A percentile compares a stretch with the other conserved stretches of the same genome.
Conservation (phyloP, 1,139 yeast genomes). For the Protomyces inouyei region DNA sequence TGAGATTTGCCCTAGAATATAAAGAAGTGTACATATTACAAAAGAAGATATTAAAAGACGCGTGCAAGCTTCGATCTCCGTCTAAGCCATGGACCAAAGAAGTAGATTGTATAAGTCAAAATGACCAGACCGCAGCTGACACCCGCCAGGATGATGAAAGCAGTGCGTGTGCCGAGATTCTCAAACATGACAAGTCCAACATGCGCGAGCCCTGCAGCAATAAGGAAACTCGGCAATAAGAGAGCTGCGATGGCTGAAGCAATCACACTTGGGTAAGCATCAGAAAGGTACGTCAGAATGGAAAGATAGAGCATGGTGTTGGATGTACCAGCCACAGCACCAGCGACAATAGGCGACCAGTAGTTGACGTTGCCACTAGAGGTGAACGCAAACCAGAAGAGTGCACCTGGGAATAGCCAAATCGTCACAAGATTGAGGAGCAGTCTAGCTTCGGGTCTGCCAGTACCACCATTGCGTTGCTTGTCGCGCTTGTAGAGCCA, state of each 20-base stretch:
- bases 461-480: conserved; percentile 15
- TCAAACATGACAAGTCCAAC: conserved; percentile 28
- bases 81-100: conserved; percentile 26
- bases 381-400: conserved; percentile 35
- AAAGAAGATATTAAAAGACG: not conserved
- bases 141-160: conserved; percentile 24
- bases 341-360: conserved; percentile 32
- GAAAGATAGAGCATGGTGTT: conserved; percentile 40
- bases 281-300: conserved; percentile 50
- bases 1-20: not conserved
- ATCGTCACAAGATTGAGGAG: conserved; percentile 13
- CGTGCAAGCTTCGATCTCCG: conserved; percentile 20
- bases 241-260: conserved; percentile 66
- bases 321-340: conserved; percentile 31
- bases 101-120: conserved; percentile 24
- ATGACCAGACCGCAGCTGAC: conserved; percentile 18
- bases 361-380: conserved; percentile 28
- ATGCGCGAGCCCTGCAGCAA: conserved; percentile 28
- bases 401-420: conserved; percentile 25
- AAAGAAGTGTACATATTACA: not conserved
- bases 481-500: conserved; percentile 23
- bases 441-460: conserved; percentile 28
- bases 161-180: conserved; percentile 23
- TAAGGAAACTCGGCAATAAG: conserved; percentile 22
- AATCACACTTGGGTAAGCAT: conserved; percentile 51